Percentiles rank a stretch among this genome's conserved stretches.
Evolutionary conservation across 1,139 yeast genomes (phyloP).

Genomic region (Lodderomyces theae): DNA sequence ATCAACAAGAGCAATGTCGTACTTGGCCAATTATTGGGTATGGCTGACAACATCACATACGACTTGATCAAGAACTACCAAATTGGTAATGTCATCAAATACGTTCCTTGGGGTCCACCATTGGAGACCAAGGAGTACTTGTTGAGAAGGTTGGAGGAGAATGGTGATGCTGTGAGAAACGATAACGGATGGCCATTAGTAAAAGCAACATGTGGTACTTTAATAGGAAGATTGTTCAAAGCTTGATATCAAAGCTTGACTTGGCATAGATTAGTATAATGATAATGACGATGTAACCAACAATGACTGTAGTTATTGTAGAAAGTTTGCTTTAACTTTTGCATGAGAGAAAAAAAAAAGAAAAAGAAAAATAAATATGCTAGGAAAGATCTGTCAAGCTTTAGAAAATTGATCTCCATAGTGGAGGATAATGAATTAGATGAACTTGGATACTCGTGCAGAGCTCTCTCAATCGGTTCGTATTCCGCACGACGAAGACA

Average conservation of each 20-base stretch:
- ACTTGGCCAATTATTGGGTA: slow-evolving; percentile 88
- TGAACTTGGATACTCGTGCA: not conserved
- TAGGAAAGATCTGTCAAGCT: too few species aligned
- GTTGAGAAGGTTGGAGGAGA: slow-evolving; percentile 89
- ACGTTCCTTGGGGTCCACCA: slow-evolving; percentile 99
- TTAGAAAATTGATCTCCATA: too few species aligned
- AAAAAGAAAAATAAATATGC: too few species aligned
- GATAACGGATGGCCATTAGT: slow-evolving; percentile 83
- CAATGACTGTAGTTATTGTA: not conserved
- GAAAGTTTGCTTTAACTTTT: too few species aligned
- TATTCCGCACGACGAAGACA: not conserved
- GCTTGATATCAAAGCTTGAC: slow-evolving; percentile 2
- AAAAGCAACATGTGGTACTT: slow-evolving; percentile 49
- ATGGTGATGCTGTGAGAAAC: slow-evolving; percentile 89
- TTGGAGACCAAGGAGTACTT: slow-evolving; percentile 89
- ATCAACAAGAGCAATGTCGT: slow-evolving; percentile 63
- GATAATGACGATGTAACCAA: not conserved
- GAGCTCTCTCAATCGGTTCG: not conserved
- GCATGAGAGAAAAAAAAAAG: too few species aligned
- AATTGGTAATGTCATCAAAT: slow-evolving; percentile 79
- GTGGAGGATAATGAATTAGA: not conserved
- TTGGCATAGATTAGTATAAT: not conserved
- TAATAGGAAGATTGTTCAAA: slow-evolving; percentile 38
- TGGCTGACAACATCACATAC: slow-evolving; percentile 89
- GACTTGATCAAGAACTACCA: slow-evolving; percentile 64